These are phyloP conservation scores for Phytophthora litchii DNA, from an alignment of 352 stramenopile genomes.

Conservation along the genomic window DNA sequence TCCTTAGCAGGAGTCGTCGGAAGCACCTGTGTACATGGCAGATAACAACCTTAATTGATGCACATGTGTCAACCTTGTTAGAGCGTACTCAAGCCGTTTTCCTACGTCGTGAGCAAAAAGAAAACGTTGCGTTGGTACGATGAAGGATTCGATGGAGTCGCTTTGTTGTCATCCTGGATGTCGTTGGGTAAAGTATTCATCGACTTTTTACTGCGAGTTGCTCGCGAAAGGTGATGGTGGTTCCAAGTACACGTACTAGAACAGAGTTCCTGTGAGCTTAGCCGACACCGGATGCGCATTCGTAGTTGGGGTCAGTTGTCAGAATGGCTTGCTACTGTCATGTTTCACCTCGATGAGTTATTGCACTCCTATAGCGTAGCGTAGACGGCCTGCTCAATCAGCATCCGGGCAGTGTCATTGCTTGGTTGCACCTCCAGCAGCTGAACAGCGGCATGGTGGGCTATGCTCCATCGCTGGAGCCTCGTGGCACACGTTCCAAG, in stretches of 20 bases:
- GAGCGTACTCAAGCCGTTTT: too few relatives aligned
- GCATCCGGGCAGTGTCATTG: constrained; percentile 63
- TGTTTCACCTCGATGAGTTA: background rate
- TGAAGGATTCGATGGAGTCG: too few relatives aligned
- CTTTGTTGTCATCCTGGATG: too few relatives aligned
- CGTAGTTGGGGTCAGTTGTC: background rate
- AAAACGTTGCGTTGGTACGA: too few relatives aligned
- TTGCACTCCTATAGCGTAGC: constrained; percentile 42
- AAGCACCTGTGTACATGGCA: constrained; percentile 28
- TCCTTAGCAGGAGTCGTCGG: constrained; percentile 20
- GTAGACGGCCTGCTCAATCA: constrained; percentile 73
- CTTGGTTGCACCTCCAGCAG: constrained; percentile 67
- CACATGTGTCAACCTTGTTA: constrained; percentile 16
- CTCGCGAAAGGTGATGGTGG: too few relatives aligned
- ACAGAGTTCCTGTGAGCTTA: too few relatives aligned
- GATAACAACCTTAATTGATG: constrained; percentile 26
- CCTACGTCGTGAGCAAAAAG: too few relatives aligned
- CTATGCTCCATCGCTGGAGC: constrained; percentile 66
- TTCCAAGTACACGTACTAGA: too few relatives aligned
- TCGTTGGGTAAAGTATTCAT: too few relatives aligned
- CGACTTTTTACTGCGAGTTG: too few relatives aligned
- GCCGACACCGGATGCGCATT: too few relatives aligned
- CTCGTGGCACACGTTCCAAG: constrained; percentile 77
- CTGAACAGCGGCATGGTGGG: constrained; percentile 56
- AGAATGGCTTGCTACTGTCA: background rate